These are phyloP conservation scores for Penicillium cataractarum DNA, from an alignment of 495 filamentous ascomycete genomes.

Conservation along the genomic window DNA sequence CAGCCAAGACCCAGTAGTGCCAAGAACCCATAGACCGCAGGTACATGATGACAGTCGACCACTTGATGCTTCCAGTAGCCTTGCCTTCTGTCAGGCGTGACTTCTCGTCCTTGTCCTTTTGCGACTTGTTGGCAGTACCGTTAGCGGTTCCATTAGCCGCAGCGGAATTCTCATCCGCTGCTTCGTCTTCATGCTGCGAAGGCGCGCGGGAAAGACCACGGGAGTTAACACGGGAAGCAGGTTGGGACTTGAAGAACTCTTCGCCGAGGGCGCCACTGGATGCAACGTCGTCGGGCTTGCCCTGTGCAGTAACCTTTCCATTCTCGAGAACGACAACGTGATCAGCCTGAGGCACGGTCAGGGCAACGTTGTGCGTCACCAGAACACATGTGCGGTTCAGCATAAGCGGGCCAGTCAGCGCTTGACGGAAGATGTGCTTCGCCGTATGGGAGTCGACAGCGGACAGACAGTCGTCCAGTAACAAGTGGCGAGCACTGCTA, in stretches of 20 bases:
- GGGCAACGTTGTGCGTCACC: conserved; percentile 91
- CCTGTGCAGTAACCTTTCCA: conserved; percentile 77
- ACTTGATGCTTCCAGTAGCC: conserved; percentile 81
- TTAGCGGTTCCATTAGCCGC: conserved; percentile 27
- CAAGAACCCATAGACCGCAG: conserved; percentile 86
- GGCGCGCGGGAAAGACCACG: conserved; percentile 72
- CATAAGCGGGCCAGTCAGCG: conserved; percentile 91
- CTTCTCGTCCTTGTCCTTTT: conserved; percentile 54
- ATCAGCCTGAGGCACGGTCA: conserved; percentile 77
- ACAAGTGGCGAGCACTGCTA: conserved; percentile 83
- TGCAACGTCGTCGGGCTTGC: conserved; percentile 74
- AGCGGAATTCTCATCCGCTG: conserved; percentile 7
- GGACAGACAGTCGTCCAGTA: conserved; percentile 95
- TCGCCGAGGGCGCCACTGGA: conserved; percentile 84
- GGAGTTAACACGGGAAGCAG: conserved; percentile 66
- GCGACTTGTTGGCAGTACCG: conserved; percentile 31
- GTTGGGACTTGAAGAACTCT: conserved; percentile 73
- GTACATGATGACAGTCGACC: conserved; percentile 82
- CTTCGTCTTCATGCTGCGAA: conserved; percentile 54
- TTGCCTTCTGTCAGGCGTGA: conserved; percentile 71
- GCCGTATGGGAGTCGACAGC: conserved; percentile 99
- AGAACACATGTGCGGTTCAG: conserved; percentile 85
- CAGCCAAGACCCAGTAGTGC: conserved; percentile 87
- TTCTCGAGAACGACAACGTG: conserved; percentile 87
- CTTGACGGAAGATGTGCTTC: conserved; percentile 96